A percentile compares a stretch with the other conserved stretches of the same genome.
These are phyloP conservation scores for Cutaneotrichosporon dermatis DNA, from an alignment of 1,284 basidiomycete species.

Conservation along the genomic window DNA sequence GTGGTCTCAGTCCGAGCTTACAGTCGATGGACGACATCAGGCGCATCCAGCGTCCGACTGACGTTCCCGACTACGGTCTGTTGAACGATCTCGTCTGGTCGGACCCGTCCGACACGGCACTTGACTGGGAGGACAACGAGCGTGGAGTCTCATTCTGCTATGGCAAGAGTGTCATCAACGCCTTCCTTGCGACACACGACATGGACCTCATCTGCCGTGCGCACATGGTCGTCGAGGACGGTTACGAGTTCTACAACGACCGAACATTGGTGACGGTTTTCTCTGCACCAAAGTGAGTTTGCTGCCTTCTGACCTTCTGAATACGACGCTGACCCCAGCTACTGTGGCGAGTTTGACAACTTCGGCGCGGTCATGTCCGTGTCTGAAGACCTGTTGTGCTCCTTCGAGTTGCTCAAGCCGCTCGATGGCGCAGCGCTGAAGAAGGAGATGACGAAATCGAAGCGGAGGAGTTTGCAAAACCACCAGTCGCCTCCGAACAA, in stretches of 20 bases:
- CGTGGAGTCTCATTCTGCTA: conserved; percentile 99
- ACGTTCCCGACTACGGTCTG: conserved; percentile 98
- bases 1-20: conserved; percentile 91
- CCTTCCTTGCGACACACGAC: conserved; percentile 74
- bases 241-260: conserved; percentile 99
- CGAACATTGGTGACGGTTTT: conserved; percentile 97
- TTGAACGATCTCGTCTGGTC: conserved; percentile 98
- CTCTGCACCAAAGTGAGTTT: conserved; percentile 86
- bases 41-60: conserved; percentile 96
- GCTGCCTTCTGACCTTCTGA: neutral
- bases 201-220: conserved; percentile 99
- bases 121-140: conserved; percentile 99
- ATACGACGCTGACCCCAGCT: conserved; percentile 18
- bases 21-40: conserved; percentile 99
- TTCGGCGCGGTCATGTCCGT: conserved; percentile 88
- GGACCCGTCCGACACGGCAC: conserved; percentile 93
- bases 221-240: conserved; percentile 99
- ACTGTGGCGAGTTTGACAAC: conserved; percentile 63
- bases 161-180: conserved; percentile 94
- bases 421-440: conserved; percentile 90
- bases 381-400: conserved; percentile 93
- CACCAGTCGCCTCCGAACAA: conserved; percentile 51
- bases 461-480: conserved; percentile 69
- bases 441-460: conserved; percentile 98
- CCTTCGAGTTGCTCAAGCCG: conserved; percentile 95